Base-by-base conservation (phyloP, 2,329 filamentous ascomycete genomes). In the Aspergillus brasiliensis region DNA sequence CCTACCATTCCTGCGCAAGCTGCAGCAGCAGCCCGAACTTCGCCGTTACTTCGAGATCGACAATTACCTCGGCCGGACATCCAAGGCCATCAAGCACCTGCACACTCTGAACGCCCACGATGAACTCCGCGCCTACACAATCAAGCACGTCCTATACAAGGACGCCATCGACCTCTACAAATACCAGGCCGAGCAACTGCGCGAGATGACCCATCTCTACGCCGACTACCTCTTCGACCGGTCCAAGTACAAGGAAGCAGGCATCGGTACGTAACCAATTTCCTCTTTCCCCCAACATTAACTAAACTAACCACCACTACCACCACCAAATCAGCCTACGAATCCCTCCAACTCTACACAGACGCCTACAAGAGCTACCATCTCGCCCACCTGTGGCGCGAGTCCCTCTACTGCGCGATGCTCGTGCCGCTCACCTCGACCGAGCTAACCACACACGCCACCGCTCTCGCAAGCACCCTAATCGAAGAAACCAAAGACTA, bases 1-100 rank as follows among this genome's bases (percentile, higher is more conserved):
- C 68, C 85, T 98, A 7, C 95, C 95, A 3, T 98, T 98, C 72
- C 86, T 99, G 53, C 93, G 97, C 71, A 88, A 88, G 37, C 83
- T 99, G 2, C 91, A 97, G 73, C 84, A 88, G 62, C 83, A 96
- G 67, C 78, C 89, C 0, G 82, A 86, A 10, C 75, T 90, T 10
- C 87, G 92, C 19, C 87, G 91, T 46, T 85, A 88, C 55, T 97
- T 93, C 67, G 86, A 87, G 44, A 96, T 99, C 55, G 95, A 99
- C 72, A 90, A 98, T 70, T 88, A 97, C 71, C 86, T 99, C 3
- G 85, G 84, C 34, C 88, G 92, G 13, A 84, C 88, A 49, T 76
- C 81, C 44, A 97, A 96, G 78, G 94, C 95, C 0, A 81, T 98
- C 3, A 76, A 75, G 2, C 90, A 95, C 68, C 84, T 99, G 2